Evolutionary conservation across 23 red algal species (phyloP).

Genomic region (Gracilaria vermiculophylla): DNA sequence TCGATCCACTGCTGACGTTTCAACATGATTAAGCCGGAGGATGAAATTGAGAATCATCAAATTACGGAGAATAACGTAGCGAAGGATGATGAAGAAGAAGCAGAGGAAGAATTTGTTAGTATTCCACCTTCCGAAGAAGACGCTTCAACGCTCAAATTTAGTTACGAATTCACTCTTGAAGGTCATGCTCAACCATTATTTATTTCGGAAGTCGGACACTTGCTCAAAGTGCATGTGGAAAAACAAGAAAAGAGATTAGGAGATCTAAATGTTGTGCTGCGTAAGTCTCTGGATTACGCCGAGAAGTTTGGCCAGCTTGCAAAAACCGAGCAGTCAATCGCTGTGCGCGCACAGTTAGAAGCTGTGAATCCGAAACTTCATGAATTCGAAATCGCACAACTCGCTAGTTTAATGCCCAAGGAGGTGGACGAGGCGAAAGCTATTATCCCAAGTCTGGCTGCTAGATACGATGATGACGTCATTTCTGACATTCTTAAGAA

Average conservation of each 20-base stretch:
- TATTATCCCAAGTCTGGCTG: slow-evolving; percentile 68
- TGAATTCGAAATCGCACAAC: slow-evolving; percentile 82
- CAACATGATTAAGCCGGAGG: slow-evolving; percentile 6
- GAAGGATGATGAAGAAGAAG: slow-evolving; percentile 1
- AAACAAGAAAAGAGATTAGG: slow-evolving; percentile 23
- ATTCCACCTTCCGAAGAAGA: slow-evolving; percentile 46
- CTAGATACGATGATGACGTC: slow-evolving; percentile 64
- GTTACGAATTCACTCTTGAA: slow-evolving; percentile 34
- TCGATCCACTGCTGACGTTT: not conserved
- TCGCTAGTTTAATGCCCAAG: slow-evolving; percentile 72
- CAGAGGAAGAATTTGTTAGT: not conserved
- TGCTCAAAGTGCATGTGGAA: slow-evolving; percentile 39
- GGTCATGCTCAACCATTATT: slow-evolving; percentile 53
- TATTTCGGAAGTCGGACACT: slow-evolving; percentile 39
- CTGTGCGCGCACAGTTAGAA: slow-evolving; percentile 53
- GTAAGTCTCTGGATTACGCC: slow-evolving; percentile 50
- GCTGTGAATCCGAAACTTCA: slow-evolving; percentile 48
- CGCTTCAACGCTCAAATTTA: slow-evolving; percentile 42
- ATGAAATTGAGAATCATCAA: not conserved
- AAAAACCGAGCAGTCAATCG: slow-evolving; percentile 48
- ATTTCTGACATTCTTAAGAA: slow-evolving; percentile 80
- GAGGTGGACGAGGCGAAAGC: slow-evolving; percentile 84
- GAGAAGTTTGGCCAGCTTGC: slow-evolving; percentile 50
- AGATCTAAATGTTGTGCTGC: slow-evolving; percentile 48
- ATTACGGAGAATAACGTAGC: not conserved